Percentiles rank a stretch among this genome's conserved stretches.
These are phyloP conservation scores for Apiotrichum montevideense DNA, from an alignment of 1,284 basidiomycete species.

Conservation along the genomic window DNA sequence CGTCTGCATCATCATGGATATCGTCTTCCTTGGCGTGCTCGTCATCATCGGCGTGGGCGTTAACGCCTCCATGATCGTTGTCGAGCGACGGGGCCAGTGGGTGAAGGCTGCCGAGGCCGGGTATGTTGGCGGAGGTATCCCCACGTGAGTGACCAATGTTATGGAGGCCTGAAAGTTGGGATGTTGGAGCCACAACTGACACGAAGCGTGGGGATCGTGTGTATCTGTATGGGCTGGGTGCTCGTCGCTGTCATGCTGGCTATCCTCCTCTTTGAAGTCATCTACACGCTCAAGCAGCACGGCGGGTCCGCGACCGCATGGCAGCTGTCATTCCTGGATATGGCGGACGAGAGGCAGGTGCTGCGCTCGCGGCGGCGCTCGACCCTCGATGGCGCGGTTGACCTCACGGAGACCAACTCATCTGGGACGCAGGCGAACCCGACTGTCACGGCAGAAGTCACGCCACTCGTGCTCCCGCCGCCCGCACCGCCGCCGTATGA, in stretches of 20 bases:
- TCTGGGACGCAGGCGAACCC: too few relatives aligned
- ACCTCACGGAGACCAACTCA: too few relatives aligned
- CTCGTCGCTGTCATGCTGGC: not conserved
- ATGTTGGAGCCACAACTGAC: too few relatives aligned
- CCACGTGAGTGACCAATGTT: not conserved
- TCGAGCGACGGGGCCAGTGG: not conserved
- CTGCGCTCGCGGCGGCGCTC: not conserved
- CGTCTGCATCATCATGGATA: constrained; percentile 1
- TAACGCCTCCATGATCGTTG: not conserved
- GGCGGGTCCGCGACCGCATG: not conserved
- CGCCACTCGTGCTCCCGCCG: not conserved
- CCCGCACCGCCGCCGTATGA: not conserved
- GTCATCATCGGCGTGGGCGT: not conserved
- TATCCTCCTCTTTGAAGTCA: not conserved
- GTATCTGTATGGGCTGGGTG: not conserved
- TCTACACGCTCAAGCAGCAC: not conserved
- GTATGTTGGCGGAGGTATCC: not conserved
- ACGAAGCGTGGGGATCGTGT: not conserved
- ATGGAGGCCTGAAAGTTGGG: too few relatives aligned
- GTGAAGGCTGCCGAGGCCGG: not conserved
- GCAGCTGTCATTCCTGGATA: not conserved
- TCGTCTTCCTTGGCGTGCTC: not conserved
- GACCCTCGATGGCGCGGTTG: too few relatives aligned
- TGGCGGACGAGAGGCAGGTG: not conserved
- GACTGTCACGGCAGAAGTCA: not conserved